A percentile compares a stretch with the other conserved stretches of the same genome.
Evolutionary conservation across 495 filamentous ascomycete genomes (phyloP).

Genomic region (Astrothelium macrocarpum): DNA sequence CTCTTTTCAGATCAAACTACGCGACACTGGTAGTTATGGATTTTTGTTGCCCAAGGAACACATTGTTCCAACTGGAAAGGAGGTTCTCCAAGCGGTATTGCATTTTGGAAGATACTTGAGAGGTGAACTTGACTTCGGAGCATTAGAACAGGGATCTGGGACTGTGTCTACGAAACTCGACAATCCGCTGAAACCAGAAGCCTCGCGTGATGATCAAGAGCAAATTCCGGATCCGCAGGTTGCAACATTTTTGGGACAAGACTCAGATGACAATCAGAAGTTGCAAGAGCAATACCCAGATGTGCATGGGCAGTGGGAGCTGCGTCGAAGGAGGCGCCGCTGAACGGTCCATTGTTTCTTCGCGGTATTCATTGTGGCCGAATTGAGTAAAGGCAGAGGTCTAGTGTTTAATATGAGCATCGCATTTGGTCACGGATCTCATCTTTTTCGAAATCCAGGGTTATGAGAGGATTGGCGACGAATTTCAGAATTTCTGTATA

Average conservation of each 20-base stretch:
- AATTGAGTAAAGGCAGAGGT: not conserved
- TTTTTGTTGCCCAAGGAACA: slow-evolving; percentile 81
- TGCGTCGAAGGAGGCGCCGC: not conserved
- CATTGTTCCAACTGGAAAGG: slow-evolving; percentile 83
- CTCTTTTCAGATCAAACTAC: slow-evolving; percentile 88
- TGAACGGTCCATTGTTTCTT: not conserved
- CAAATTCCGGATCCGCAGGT: not conserved
- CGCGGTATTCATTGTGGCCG: not conserved
- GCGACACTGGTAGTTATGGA: slow-evolving; percentile 90
- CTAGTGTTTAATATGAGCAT: not conserved
- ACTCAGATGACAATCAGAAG: too few relatives aligned
- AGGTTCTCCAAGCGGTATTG: slow-evolving; percentile 69
- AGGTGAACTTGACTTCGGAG: slow-evolving; percentile 36
- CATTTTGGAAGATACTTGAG: slow-evolving; percentile 72
- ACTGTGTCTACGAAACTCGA: not conserved
- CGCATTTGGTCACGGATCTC: not conserved
- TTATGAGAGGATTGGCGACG: not conserved
- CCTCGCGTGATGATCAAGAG: not conserved
- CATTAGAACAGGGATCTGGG: not conserved
- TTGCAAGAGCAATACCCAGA: not conserved
- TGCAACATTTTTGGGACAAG: not conserved
- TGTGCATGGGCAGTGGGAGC: not conserved
- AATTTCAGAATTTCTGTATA: not conserved
- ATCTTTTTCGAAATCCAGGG: not conserved
- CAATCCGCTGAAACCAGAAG: not conserved